Base-by-base conservation (phyloP, 805 yeast genomes). In the Candida anglica region DNA sequence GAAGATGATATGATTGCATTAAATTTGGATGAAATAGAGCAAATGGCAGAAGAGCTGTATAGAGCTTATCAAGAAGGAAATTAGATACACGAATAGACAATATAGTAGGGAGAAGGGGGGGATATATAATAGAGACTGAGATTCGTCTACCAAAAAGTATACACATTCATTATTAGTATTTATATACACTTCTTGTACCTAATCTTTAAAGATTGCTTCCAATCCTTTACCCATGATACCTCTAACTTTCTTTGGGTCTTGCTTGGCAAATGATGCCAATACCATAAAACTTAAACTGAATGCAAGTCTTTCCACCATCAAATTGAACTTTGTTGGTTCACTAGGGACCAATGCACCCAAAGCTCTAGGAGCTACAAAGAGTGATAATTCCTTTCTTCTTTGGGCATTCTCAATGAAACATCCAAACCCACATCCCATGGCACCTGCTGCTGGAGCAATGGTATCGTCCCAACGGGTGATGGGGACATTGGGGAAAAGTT, bases 21-120 rank as follows among this genome's bases (percentile, higher is more conserved):
- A 35, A 73, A 66, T 23, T 51, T 81, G 22, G 53, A 43, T 7
- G 87, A 81, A 40, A 71, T 81, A 37, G 86, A 81, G 49, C 52
- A 58, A 11, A 57, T 79, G 47, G 80, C 84, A 0, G 81, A 77
- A 40, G 63, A 47, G 16, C 50, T 54, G 53, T 56, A 37, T 31
- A 26, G 25, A n/a, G 38, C 38, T 21, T 43, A 41, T 28, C 41
- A 35, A 16, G 35, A 32, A 7, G 20, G 9, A 26, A 30, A 21
- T 11, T 5, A 13, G 21, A 21, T 31, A 20, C 27, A 19, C 23
- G 10, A 29, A 15, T 15, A 9, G 20, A 29, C 9, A n/a, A 18
- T 11, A 11, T 15, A 20, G 20, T 29, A 20, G 14, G 30, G 10
- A 27, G 11, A 15, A 16, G 17, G 15, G n/a, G n/a, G 16, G 27